Conservation (phyloP, 163 green algal species). For the Coccomyxa subellipsoidea region DNA sequence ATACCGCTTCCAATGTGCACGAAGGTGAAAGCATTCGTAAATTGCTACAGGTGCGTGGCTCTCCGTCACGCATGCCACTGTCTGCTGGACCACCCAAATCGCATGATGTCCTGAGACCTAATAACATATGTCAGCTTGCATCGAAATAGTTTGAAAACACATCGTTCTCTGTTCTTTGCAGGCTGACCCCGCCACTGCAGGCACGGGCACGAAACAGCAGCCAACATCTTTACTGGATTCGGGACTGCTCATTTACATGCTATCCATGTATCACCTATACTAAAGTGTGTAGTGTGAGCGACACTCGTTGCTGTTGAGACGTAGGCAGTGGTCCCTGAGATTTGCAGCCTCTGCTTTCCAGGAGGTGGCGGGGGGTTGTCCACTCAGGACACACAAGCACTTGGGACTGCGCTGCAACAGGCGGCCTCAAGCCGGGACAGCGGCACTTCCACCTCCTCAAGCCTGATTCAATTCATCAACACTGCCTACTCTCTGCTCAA, state of each 20-base stretch:
- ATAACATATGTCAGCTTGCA: background rate
- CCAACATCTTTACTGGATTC: background rate
- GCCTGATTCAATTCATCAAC: background rate
- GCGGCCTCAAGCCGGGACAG: background rate
- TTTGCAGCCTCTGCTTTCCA: too few relatives aligned
- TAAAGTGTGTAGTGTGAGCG: too few relatives aligned
- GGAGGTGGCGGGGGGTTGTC: background rate
- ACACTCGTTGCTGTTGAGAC: too few relatives aligned
- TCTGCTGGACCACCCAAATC: background rate
- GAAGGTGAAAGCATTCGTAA: background rate
- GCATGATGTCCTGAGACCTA: background rate
- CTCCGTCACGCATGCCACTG: too few relatives aligned
- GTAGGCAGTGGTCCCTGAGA: too few relatives aligned
- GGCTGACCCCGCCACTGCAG: background rate
- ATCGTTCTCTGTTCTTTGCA: background rate
- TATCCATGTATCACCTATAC: too few relatives aligned
- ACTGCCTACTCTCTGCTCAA: background rate
- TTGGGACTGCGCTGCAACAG: background rate
- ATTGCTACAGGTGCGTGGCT: background rate
- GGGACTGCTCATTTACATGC: background rate
- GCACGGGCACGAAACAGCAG: background rate
- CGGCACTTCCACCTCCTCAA: background rate
- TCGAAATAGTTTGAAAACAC: background rate
- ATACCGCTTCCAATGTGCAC: background rate
- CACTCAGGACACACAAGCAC: background rate